phyloP scores from a whole-genome alignment of 1,284 basidiomycete genomes.

The Rhodotorula sp. region DNA sequence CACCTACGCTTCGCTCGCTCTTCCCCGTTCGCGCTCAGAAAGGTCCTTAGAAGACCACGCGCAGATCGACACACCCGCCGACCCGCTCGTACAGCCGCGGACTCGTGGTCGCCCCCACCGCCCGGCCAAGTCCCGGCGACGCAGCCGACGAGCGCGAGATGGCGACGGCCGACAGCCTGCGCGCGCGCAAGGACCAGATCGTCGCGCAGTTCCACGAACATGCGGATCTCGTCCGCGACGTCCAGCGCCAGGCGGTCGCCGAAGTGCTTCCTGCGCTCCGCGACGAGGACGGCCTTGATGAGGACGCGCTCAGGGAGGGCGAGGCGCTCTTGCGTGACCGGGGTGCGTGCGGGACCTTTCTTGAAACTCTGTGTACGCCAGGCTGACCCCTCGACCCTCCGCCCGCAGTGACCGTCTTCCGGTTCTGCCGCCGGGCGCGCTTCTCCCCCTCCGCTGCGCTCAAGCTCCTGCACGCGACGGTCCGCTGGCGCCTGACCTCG shows the following conservation, averaged over 20 bases:
- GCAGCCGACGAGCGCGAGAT: constrained; percentile 14
- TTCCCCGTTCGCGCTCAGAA: too few species aligned
- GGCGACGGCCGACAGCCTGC: constrained; percentile 42
- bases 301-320: constrained; percentile 12
- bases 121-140: neutral
- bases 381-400: too few species aligned
- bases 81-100: too few species aligned
- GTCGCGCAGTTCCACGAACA: constrained; percentile 37
- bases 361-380: neutral
- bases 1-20: too few species aligned
- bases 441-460: constrained; percentile 30
- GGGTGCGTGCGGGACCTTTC: constrained; percentile 5
- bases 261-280: constrained; percentile 30
- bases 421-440: constrained; percentile 40
- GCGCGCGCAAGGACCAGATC: constrained; percentile 38
- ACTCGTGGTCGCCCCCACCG: neutral
- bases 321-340: constrained; percentile 24
- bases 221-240: constrained; percentile 22
- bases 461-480: constrained; percentile 36
- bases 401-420: constrained; percentile 38
- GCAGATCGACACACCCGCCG: too few species aligned
- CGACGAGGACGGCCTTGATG: constrained; percentile 32
- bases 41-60: too few species aligned
- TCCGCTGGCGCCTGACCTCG: constrained; percentile 32
- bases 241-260: constrained; percentile 32